Evolutionary conservation across 371 early-diverging fungal species (phyloP), one percentile per base, ranked within the genome.

Genomic region (Apophysomyces variabilis): DNA sequence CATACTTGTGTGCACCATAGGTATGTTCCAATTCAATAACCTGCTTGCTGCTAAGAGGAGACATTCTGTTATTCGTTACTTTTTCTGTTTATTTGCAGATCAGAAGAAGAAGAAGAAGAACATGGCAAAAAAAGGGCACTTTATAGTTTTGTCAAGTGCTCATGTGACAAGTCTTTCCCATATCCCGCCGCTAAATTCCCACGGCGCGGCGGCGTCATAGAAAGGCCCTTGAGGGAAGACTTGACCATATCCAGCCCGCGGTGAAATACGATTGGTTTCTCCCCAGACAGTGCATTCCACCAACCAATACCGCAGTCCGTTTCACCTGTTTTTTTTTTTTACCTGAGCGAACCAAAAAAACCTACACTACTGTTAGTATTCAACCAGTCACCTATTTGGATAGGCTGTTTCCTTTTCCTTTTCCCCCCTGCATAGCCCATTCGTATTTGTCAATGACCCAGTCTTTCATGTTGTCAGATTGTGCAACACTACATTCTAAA

Each of bases 1-100:
- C 57, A 39, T 66, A 54, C 60, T 66, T 66, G 47, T 60, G 60
- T 35, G 59, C 60, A 56, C 64, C 64, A 63, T 54, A 63, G 26
- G 47, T 54, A 38, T 54, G 26, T 63, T 63, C 64, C 57, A 63
- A 57, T 21, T 36, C 21, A 56, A 63, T 16, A 32, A 63, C 64
- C 47, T 63, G 14, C 39, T 63, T 63, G 64, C 64, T 63, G 18
- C 57, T 50, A 13, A 56, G 11, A n/a, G 11, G 54, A 63, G 56
- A 8, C 64, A 63, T 63, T 26, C 32, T 26, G 32, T 26, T 26
- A 50, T 36, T 63, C n/a, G 50, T 7, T 35, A 32, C 41, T 62
- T 9, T 54, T 16, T 21, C 16, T 16, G 21, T n/a, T 18, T 50
- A 8, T 41, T 41, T 41, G 8, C 41, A 5, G 21, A 14, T 18